Evolutionary conservation across 768 basidiomycete genomes (phyloP).

Genomic region (Mycena galericulata): DNA sequence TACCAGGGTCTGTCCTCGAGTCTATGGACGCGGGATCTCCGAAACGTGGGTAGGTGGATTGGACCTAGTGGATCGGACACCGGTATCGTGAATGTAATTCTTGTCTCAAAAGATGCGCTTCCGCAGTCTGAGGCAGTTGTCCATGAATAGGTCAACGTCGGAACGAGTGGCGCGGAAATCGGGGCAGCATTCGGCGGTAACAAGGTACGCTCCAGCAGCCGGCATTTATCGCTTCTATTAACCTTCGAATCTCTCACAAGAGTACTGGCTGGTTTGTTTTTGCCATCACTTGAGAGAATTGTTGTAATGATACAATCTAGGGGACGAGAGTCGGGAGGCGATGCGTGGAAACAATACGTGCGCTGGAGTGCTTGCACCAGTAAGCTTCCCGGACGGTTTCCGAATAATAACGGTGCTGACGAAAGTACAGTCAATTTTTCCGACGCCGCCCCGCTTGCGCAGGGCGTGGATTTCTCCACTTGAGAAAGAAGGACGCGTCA

Average conservation of each 20-base stretch:
- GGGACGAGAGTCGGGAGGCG: slow-evolving; percentile 97
- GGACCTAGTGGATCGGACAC: slow-evolving; percentile 90
- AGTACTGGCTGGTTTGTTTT: slow-evolving; percentile 83
- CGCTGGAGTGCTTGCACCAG: slow-evolving; percentile 91
- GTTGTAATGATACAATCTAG: slow-evolving; percentile 50
- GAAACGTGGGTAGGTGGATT: slow-evolving; percentile 91
- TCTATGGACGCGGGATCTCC: slow-evolving; percentile 89
- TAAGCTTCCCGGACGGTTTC: slow-evolving; percentile 39
- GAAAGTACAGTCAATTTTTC: slow-evolving; percentile 81
- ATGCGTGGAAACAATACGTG: slow-evolving; percentile 98
- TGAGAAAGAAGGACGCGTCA: slow-evolving; percentile 40
- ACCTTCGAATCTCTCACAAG: slow-evolving; percentile 50
- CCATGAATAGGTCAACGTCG: slow-evolving; percentile 63
- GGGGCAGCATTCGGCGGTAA: slow-evolving; percentile 94
- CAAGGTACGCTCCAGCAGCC: slow-evolving; percentile 66
- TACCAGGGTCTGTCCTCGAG: slow-evolving; percentile 87
- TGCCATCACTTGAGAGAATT: slow-evolving; percentile 38
- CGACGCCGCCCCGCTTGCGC: slow-evolving; percentile 88
- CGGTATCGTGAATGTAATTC: slow-evolving; percentile 90
- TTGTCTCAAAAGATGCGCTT: slow-evolving; percentile 28
- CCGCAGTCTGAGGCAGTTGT: background rate
- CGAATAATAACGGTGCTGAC: slow-evolving; percentile 28
- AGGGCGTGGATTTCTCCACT: slow-evolving; percentile 87
- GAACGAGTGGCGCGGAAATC: slow-evolving; percentile 71
- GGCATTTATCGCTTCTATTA: slow-evolving; percentile 23